These are phyloP conservation scores for Paramecium sexaurelia DNA, from an alignment of 73 alveolate species.

Conservation along the genomic window DNA sequence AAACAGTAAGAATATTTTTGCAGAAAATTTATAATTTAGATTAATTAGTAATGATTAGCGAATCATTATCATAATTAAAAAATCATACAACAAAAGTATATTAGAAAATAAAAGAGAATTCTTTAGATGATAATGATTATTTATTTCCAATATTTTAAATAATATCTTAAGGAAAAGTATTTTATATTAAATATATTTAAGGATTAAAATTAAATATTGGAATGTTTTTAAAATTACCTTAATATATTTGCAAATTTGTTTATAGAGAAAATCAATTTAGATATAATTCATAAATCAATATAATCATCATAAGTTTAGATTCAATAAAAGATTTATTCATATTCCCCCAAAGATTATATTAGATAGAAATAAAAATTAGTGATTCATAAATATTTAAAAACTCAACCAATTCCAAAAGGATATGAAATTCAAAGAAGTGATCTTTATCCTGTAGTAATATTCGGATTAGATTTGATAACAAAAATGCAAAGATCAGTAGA, in stretches of 20 bases:
- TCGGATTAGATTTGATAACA: constrained; percentile 18
- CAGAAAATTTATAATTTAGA: not conserved
- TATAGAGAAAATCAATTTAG: not conserved
- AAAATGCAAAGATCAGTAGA: constrained; percentile 46
- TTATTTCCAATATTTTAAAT: not conserved
- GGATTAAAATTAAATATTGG: not conserved
- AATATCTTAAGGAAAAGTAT: not conserved
- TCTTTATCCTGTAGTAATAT: constrained; percentile 21
- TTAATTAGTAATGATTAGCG: not conserved
- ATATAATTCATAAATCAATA: not conserved
- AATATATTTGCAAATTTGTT: not conserved
- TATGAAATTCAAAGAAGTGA: constrained; percentile 38
- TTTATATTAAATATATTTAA: not conserved
- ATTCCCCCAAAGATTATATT: constrained; percentile 39
- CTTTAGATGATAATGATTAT: not conserved
- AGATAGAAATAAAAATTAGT: constrained; percentile 17
- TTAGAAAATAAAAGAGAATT: not conserved
- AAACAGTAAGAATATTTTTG: constrained; percentile 20
- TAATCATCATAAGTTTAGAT: constrained; percentile 27
- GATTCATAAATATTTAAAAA: not conserved
- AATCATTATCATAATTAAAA: not conserved
- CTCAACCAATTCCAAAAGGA: constrained; percentile 18
- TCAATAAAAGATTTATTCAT: not conserved
- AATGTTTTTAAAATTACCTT: not conserved
- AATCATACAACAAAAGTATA: not conserved